Evolutionary conservation across 1,284 basidiomycete genomes (phyloP), one percentile per base, ranked within the genome.

Genomic region (Phellopilus nigrolimitatus): DNA sequence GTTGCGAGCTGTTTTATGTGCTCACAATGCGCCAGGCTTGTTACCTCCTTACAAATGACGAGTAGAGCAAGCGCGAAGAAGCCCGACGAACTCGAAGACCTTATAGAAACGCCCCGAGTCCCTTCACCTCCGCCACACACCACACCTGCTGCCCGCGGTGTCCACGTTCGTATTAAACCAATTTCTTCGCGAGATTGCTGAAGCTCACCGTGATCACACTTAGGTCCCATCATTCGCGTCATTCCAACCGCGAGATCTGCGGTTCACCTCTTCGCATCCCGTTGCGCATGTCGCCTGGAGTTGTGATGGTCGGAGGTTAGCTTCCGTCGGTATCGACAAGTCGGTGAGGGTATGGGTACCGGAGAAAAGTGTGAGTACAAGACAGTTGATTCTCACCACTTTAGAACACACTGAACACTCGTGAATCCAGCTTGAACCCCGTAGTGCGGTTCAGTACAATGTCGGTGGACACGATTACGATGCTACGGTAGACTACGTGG

Each of bases 261-360:
- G 82, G n/a, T 76, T 86, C 55, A 68, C 78, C 2, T 79, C 78
- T 41, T 64, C 75, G 8, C 79, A 83, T 57, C 71, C 78, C 0
- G 83, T 88, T 72, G 83, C 73, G 43, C 84, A 87, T 62, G 78
- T 88, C 45, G 83, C 84, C 0, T 90, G 87, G 87, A 89, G 73
- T 60, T 88, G 85, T 60, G 87, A 89, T 62, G 87, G 87, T 8
- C 82, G 82, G 66, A 82, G 84, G 54, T 68, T 90, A 12, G 85
- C 82, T 6, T 85, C 80, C 12, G 86, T 86, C 2, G 87, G 88
- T 1, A 79, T 88, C 42, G 88, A 90, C 69, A 87, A 83, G 62
- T 67, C 70, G n/a, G 79, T 80, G n/a, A 71, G 87, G 55, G 66
- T 89, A 21, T 90, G 85, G 82, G 68, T 71, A 47, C 84, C 86